Evolutionary conservation across 192 early-diverging fungal species (phyloP), one percentile per base, ranked within the genome.

Genomic region (Coemansia sp.): DNA sequence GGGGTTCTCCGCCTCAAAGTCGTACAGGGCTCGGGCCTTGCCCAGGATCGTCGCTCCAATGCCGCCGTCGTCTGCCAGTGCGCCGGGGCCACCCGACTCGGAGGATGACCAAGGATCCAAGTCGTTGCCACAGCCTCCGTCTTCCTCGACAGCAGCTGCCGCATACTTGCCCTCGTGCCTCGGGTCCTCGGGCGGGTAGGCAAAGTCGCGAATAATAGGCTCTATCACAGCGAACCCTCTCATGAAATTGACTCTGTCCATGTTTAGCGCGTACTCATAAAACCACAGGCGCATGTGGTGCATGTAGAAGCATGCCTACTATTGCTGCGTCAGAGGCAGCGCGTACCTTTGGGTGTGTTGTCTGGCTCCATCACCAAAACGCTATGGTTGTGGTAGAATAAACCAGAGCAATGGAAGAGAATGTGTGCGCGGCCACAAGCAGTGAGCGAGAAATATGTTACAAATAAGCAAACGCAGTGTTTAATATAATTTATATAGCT

Each of bases 1-100:
- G 14, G 79, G 73, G 34, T 82, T 85, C 54, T 88, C 87, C 17
- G 86, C 85, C 36, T 75, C 77, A 78, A 90, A 90, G 51, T 90
- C 86, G 56, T 87, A 90, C 14, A 90, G 60, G n/a, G 83, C 88
- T 32, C 77, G 53, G n/a, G 71, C 71, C 29, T 46, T 60, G 29
- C 65, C 56, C 49, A 68, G 46, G 9, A 52, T 48, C 8, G 65
- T 55, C 8, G 23, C 42, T 30, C 56, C 45, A 23, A 29, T 35
- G 30, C 39, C 40, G 13, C 36, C 35, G 23, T 60, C 62, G 30
- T 48, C 57, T 5, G 43, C 27, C 1, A 32, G 34, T 35, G 45
- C 38, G 19, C 31, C 52, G 23, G 71, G 71, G 3, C 65, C 71
- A 35, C 71, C 71, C 8, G 57, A 63, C 47, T 56, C 65, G 31